Base-by-base conservation (phyloP, 495 filamentous ascomycete genomes). In the Chaetomium cochliodes region DNA sequence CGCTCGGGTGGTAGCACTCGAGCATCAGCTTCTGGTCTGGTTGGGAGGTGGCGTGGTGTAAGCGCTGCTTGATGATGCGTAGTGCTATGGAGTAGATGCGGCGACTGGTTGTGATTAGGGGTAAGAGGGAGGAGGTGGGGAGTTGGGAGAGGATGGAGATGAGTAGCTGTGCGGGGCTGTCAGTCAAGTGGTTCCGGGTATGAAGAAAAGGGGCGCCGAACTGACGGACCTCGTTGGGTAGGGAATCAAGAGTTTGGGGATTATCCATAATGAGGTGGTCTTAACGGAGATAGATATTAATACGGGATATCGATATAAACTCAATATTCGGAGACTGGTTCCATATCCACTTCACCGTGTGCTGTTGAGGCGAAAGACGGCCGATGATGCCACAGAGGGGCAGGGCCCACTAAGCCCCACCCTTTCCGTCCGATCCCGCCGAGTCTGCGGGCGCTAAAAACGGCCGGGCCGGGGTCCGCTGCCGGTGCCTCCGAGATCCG, bases 1-100 rank as follows among this genome's bases (percentile, higher is more conserved):
- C 84, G 65, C 79, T 84, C 0, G 90, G 90, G 66, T 89, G 89
- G 70, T 87, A 92, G 77, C 88, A 90, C 79, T 92, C 89, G 16
- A 94, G 82, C 22, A 92, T 86, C 30, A 92, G 74, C 47, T 84
- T 80, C 71, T 88, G 85, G 60, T 86, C 84, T 20, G 82, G 74
- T 18, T 88, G 76, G 11, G 79, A 74, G 5, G 86, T 79, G 26
- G 85, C 84, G 22, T 79, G 67, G 41, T 85, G 74, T 18, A 93
- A 81, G 50, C 91, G 86, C 28, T 82, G 75, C 65, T 89, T 85
- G 25, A 92, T 73, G 51, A 93, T 81, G 56, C 86, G 85, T n/a
- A 88, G 77, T 53, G 89, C 81, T 16, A 90, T 72, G 55, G 85
- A 82, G 73, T 87, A 82, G 74, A 93, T 87, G 33, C 85, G 88